Evolutionary conservation across 345 rosid species (phyloP).

Genomic region (Hibiscus syriacus): DNA sequence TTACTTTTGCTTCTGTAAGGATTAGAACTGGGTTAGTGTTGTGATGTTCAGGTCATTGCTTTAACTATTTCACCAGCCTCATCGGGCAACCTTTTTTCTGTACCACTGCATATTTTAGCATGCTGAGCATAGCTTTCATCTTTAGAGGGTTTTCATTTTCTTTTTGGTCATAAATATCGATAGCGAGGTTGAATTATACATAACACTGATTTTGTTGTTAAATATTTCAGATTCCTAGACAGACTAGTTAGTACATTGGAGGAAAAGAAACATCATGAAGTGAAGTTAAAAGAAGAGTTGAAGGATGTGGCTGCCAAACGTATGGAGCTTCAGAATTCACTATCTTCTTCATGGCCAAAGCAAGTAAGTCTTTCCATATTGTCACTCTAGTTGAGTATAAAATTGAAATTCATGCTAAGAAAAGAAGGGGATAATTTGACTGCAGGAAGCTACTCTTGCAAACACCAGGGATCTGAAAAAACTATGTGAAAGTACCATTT

Average conservation of each 20-base stretch:
- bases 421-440: background rate
- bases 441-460: conserved; percentile 74
- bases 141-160: background rate
- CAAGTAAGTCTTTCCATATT: conserved; percentile 37
- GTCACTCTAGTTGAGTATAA: no score
- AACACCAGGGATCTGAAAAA: conserved; percentile 88
- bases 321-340: conserved; percentile 87
- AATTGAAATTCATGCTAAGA: background rate
- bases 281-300: conserved; percentile 70
- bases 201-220: background rate
- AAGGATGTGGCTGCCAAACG: conserved; percentile 72
- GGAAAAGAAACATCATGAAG: conserved; percentile 80
- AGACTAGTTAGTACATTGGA: conserved; percentile 75
- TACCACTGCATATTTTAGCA: background rate
- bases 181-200: background rate
- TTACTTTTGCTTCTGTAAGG: background rate
- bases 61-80: background rate
- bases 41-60: background rate
- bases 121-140: no score
- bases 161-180: background rate
- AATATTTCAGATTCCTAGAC: conserved; percentile 65
- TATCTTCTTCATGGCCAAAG: conserved; percentile 91
- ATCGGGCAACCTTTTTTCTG: background rate
- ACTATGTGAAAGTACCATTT: conserved; percentile 75
- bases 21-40: background rate